Percentiles rank a stretch among this genome's conserved stretches.
phyloP scores from a whole-genome alignment of 108 stramenopile genomes.

The Skeletonema menzelii region DNA sequence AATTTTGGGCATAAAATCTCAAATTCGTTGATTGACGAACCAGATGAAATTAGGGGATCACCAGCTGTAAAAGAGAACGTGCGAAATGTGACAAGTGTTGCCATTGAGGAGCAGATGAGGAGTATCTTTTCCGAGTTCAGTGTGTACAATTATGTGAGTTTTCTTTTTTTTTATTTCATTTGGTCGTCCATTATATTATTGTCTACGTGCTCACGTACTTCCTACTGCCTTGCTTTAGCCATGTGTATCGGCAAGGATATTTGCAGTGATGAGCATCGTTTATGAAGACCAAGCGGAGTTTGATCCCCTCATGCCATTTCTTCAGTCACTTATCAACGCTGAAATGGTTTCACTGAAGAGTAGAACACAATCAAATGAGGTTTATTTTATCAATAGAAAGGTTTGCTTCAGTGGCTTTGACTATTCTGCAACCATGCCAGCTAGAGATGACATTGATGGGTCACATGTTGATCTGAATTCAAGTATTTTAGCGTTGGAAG shows the following conservation, averaged over 20 bases:
- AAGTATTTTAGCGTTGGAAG: constrained; percentile 34
- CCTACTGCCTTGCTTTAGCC: constrained; percentile 12
- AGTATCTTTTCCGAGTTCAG: constrained; percentile 25
- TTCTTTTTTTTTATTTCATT: background rate
- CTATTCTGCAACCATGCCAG: constrained; percentile 45
- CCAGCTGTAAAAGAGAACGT: background rate
- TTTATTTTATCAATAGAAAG: constrained; percentile 42
- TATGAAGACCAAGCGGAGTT: constrained; percentile 21
- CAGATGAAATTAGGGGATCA: background rate
- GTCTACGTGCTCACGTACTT: background rate
- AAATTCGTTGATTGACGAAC: background rate
- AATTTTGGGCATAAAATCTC: background rate
- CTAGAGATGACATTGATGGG: constrained; percentile 35
- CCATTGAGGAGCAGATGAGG: constrained; percentile 22
- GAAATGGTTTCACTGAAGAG: constrained; percentile 41
- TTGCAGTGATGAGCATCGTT: constrained; percentile 41
- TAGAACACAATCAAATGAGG: constrained; percentile 21
- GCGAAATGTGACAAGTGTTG: constrained; percentile 11
- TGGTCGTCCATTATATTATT: background rate
- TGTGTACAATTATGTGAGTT: constrained; percentile 31
- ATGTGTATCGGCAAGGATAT: constrained; percentile 48
- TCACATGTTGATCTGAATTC: constrained; percentile 35
- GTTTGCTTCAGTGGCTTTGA: constrained; percentile 51
- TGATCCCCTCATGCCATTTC: constrained; percentile 22
- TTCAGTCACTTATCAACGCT: constrained; percentile 36